Base-by-base conservation (phyloP, 1,284 basidiomycete species). In the Pyrrhoderma lamaoense region DNA sequence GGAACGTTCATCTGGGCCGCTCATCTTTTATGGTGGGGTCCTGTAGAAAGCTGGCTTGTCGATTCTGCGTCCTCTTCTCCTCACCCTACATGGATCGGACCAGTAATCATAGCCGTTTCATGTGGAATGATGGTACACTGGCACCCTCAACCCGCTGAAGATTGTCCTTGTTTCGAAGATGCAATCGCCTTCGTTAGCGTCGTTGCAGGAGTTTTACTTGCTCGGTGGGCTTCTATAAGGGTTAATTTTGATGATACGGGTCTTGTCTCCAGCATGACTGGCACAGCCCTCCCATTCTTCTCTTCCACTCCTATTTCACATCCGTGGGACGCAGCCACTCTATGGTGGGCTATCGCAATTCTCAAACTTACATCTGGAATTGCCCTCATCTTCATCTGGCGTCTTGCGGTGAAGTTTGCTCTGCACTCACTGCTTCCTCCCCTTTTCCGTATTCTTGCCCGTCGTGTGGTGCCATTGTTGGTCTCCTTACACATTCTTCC, bases 131-230 rank as follows among this genome's bases (percentile, higher is more conserved):
- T 90, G 40, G 86, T 96, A 3, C 86, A 93, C 63, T 77, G 86
- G 57, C 94, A 98, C 64, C 93, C 94, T 0, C 88, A 93, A 61
- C 90, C 91, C 0, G 84, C 96, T 1, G 93, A 97, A 55, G 92
- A 96, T 62, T 98, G 95, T 62, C 96, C 95, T 0, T 98, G 95
- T 68, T 99, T 97, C 66, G 95, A 98, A 66, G 95, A 99, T 62
- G 91, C 93, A 3, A 95, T 97, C 50, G 93, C 95, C 0, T 89
- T 95, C 60, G 70, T 91, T 19, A 85, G 89, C 9, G 93, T 94
- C 40, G 75, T 90, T 13, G 73, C 89, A 48, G 95, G 95, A 16
- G 71, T 77, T n/a, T 71, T 80, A 18, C 63, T 93, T 1, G 82
- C 81, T 0, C 72, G 79, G 47, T 93, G 89, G 84, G 73, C 72